phyloP scores from a whole-genome alignment of 192 early-diverging fungal genomes.

The Coemansia sp. region DNA sequence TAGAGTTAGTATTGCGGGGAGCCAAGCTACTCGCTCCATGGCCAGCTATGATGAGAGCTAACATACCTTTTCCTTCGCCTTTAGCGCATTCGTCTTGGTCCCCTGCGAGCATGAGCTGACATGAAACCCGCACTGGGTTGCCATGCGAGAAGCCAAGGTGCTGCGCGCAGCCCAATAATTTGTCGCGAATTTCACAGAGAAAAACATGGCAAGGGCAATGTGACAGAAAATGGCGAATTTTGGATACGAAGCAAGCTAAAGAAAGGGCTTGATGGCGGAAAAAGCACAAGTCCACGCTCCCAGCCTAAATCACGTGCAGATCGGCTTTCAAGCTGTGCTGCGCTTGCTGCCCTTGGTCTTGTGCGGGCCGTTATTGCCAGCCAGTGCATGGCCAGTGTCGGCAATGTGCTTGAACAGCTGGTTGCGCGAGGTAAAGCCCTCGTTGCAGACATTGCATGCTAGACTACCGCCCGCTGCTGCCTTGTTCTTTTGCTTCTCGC shows the following conservation, averaged over 20 bases:
- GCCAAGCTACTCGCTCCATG: background rate
- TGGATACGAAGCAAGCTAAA: background rate
- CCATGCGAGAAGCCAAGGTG: background rate
- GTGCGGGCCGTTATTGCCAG: constrained; percentile 9
- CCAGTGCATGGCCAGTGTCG: constrained; percentile 79
- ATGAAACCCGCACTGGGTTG: background rate
- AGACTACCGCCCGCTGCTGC: constrained; percentile 33
- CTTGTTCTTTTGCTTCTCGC: constrained; percentile 63
- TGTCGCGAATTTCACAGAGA: background rate
- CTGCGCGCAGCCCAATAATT: background rate
- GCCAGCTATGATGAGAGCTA: background rate
- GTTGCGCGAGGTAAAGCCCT: constrained; percentile 73
- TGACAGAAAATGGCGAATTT: background rate
- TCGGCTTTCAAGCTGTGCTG: background rate
- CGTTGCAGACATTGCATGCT: constrained; percentile 78
- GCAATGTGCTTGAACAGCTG: constrained; percentile 88
- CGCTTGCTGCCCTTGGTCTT: constrained; percentile 4
- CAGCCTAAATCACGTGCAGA: background rate
- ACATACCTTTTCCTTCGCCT: constrained; percentile 40
- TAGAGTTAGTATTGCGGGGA: background rate
- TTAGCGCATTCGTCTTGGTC: constrained; percentile 28
- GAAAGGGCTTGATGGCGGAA: too few relatives aligned
- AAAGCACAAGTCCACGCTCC: background rate
- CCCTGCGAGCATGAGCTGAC: background rate
- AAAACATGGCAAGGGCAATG: background rate